phyloP scores from a whole-genome alignment of 345 rosid species.

The Linum tenue region DNA sequence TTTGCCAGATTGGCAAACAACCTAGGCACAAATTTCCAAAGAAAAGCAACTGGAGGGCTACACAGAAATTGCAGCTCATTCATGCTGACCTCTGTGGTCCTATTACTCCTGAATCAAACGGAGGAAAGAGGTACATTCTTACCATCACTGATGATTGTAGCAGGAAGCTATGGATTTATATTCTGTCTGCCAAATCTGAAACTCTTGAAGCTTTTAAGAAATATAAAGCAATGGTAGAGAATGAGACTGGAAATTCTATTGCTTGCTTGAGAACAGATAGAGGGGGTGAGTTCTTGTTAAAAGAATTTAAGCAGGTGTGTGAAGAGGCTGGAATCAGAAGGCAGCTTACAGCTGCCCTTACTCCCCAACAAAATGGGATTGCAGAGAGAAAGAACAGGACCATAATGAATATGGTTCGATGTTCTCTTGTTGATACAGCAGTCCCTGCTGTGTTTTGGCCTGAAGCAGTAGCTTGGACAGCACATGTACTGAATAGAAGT shows the following conservation, averaged over 20 bases:
- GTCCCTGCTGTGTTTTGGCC: too few relatives aligned
- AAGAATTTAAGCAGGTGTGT: background rate
- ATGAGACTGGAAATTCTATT: background rate
- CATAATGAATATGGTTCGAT: background rate
- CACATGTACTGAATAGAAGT: too few relatives aligned
- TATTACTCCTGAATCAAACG: background rate
- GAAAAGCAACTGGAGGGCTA: background rate
- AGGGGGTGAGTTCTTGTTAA: background rate
- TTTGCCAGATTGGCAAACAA: background rate
- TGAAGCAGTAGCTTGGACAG: too few relatives aligned
- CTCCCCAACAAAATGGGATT: background rate
- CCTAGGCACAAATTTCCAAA: background rate
- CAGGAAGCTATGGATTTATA: background rate
- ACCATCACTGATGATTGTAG: constrained; percentile 1
- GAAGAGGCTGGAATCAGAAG: background rate
- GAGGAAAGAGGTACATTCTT: background rate
- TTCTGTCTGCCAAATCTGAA: background rate
- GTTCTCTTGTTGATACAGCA: too few relatives aligned
- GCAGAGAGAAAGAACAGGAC: background rate
- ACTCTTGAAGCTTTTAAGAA: background rate
- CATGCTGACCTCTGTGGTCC: constrained; percentile 5
- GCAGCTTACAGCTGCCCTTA: background rate
- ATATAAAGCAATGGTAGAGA: background rate
- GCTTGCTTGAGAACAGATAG: background rate
- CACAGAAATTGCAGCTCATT: background rate